Evolutionary conservation across 495 filamentous ascomycete species (phyloP).

Genomic region (Hypomontagnella monticulosa): DNA sequence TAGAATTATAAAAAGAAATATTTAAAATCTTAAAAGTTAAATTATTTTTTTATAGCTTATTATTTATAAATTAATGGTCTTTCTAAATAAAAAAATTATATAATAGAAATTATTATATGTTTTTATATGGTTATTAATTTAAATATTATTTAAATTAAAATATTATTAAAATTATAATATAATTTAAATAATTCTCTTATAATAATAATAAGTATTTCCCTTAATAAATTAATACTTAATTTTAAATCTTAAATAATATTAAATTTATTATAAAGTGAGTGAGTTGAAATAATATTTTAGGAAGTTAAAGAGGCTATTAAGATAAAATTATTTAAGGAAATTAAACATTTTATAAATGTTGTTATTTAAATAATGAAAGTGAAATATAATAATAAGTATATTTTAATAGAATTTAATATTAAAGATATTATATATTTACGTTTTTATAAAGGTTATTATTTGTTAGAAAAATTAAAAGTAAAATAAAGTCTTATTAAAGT

Average conservation of each 20-base stretch:
- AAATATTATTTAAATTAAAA: background rate
- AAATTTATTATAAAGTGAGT: background rate
- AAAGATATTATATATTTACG: background rate
- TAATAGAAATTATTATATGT: too few relatives aligned
- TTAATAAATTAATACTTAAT: background rate
- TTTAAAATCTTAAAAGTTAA: too few relatives aligned
- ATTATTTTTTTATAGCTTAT: background rate
- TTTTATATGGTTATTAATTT: too few relatives aligned
- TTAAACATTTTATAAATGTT: too few relatives aligned
- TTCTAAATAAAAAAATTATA: background rate
- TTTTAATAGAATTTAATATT: too few relatives aligned
- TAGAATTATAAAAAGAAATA: too few relatives aligned
- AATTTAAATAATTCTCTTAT: background rate
- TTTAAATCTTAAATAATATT: background rate
- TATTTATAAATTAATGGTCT: background rate
- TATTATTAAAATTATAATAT: background rate
- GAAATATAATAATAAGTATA: too few relatives aligned
- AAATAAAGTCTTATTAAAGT: too few relatives aligned
- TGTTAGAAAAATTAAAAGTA: background rate
- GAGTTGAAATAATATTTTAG: background rate
- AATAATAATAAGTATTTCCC: too few relatives aligned
- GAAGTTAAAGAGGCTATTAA: background rate
- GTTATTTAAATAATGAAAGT: too few relatives aligned
- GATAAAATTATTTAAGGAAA: too few relatives aligned
- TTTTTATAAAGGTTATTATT: background rate